Evolutionary conservation across 1,284 basidiomycete species (phyloP), one percentile per base, ranked within the genome.

Genomic region (Ceratobasidium sp.): DNA sequence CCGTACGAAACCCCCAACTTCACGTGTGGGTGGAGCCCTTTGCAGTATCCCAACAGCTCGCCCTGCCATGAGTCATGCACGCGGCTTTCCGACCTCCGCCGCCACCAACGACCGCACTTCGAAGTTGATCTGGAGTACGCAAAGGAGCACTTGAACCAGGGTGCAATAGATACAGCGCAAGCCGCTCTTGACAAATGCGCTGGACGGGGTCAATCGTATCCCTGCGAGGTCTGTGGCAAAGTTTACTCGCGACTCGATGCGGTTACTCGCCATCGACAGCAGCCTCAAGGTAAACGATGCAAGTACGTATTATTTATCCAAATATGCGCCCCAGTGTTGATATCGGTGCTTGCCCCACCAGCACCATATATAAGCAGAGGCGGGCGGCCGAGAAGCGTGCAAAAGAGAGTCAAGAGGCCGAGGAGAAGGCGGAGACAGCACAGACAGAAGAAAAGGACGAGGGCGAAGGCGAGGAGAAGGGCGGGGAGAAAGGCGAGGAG

Each of bases 61-160:
- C 69, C 69, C 9, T 72, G 69, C 46, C 14, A 37, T 19, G 69
- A 72, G 43, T 49, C 69, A 9, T 72, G 69, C 31, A 72, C 69
- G 11, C 56, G 69, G 24, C 69, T 72, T 19, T 72, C 69, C 19
- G 69, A 72, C 37, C 56, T 72, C 31, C 69, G 69, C 37, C 69
- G 69, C 37, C 69, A 72, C 58, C 69, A 72, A 46, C 69, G 69
- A 9, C 69, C 69, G 14, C 69, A 72, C 22, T 72, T 72, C 27
- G 53, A 72, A 16, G 11, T 61, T n/a, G 69, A 72, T 24, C 24
- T 72, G n/a, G 41, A 62, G 11, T 72, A 72, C 27, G 69, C 69
- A 8, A 59, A 72, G 29, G 58, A 72, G 46, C 54, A 72, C 14
- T 56, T 72, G 7, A 56, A 61, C n/a, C 56, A 61, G 22, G 56